A percentile compares a stretch with the other conserved stretches of the same genome.
Conservation (phyloP, 1,284 basidiomycete species). For the Flammula alnicola region DNA sequence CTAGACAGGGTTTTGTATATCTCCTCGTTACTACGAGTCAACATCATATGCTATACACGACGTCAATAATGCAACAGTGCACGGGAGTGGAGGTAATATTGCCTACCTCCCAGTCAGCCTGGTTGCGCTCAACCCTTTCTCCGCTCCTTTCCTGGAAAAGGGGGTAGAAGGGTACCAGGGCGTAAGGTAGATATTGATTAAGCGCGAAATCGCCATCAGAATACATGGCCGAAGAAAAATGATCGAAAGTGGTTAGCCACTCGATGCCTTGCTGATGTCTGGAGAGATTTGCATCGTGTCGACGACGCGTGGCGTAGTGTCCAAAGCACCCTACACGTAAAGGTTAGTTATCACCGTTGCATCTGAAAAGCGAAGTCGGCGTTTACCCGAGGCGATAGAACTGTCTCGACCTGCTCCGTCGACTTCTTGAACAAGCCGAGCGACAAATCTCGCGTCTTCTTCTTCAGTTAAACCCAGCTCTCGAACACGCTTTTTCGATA, state of each 20-base stretch:
- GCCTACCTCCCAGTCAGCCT: conserved; percentile 85
- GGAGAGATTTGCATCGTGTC: conserved; percentile 78
- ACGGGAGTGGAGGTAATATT: not conserved
- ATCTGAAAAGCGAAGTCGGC: conserved; percentile 2
- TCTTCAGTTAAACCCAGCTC: conserved; percentile 70
- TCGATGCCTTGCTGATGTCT: conserved; percentile 81
- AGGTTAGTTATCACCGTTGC: conserved; percentile 1
- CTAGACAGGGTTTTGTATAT: conserved; percentile 77
- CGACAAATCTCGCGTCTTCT: conserved; percentile 79
- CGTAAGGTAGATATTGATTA: conserved; percentile 82
- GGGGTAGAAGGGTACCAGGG: conserved; percentile 85
- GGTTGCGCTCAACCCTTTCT: conserved; percentile 75
- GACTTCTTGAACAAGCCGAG: conserved; percentile 75
- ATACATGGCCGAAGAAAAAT: conserved; percentile 72
- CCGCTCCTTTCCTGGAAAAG: conserved; percentile 85
- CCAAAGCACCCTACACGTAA: conserved; percentile 83
- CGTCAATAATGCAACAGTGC: too few species aligned
- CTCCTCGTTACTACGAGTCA: conserved; percentile 83
- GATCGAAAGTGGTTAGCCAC: conserved; percentile 86
- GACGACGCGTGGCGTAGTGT: conserved; percentile 84
- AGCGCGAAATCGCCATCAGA: conserved; percentile 83
- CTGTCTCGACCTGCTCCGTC: conserved; percentile 86
- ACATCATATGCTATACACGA: conserved; percentile 61
- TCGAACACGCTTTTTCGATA: conserved; percentile 82
- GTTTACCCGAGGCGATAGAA: conserved; percentile 77